These are phyloP conservation scores for Vaucheria bursata DNA, from an alignment of 352 stramenopile species.

Conservation along the genomic window DNA sequence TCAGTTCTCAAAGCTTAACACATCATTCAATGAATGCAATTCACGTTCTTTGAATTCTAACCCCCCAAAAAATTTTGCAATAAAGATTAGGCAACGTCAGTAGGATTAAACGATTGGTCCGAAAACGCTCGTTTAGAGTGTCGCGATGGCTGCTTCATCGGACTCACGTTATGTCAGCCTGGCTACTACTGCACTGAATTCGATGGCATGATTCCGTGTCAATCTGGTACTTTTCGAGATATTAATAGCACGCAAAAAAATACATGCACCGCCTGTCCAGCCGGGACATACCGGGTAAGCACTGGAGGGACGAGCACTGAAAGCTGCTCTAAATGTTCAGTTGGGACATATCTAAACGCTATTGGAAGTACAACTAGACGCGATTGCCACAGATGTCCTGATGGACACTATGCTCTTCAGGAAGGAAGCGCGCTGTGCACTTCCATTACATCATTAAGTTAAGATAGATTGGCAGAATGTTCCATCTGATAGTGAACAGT, in stretches of 20 bases:
- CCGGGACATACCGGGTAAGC: not conserved
- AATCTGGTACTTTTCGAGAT: slow-evolving; percentile 13
- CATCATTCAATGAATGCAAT: too few species aligned
- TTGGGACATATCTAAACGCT: not conserved
- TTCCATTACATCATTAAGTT: not conserved
- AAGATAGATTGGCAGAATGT: too few species aligned
- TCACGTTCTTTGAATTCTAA: too few species aligned
- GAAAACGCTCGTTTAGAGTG: slow-evolving; percentile 26
- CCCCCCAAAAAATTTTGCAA: too few species aligned
- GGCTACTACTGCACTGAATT: slow-evolving; percentile 21
- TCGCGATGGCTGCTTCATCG: slow-evolving; percentile 28
- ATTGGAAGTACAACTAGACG: not conserved
- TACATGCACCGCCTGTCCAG: not conserved
- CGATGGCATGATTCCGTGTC: slow-evolving; percentile 20
- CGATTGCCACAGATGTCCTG: not conserved
- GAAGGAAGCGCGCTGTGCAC: not conserved
- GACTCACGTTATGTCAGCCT: slow-evolving; percentile 13
- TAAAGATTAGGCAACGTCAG: not conserved
- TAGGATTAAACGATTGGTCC: slow-evolving; percentile 10
- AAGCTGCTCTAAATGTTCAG: not conserved
- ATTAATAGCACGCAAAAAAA: not conserved
- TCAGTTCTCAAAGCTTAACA: too few species aligned
- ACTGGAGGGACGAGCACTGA: too few species aligned
- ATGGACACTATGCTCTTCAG: not conserved
- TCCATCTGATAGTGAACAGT: too few species aligned